phyloP scores from a whole-genome alignment of 1,284 basidiomycete genomes.

The Inonotus obliquus region DNA sequence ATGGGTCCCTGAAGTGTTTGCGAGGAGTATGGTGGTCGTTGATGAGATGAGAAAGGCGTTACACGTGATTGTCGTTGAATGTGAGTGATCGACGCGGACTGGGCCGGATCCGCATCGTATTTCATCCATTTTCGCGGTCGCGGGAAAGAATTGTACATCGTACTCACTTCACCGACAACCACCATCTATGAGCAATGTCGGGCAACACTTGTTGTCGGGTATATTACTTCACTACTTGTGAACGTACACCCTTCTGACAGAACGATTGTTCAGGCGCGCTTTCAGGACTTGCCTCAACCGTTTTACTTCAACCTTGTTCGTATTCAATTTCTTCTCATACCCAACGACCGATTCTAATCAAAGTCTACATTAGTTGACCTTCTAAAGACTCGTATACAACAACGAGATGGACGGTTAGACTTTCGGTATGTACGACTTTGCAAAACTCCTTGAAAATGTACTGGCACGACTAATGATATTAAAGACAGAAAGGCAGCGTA shows the following conservation, averaged over 20 bases:
- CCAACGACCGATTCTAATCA: neutral
- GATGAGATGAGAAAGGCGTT: neutral
- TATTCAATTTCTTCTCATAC: slow-evolving; percentile 7
- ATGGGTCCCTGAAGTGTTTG: neutral
- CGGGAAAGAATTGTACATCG: neutral
- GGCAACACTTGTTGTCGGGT: slow-evolving; percentile 73
- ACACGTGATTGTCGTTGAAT: neutral
- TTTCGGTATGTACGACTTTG: slow-evolving; percentile 30
- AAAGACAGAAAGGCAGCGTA: slow-evolving; percentile 37
- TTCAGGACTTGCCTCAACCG: slow-evolving; percentile 69
- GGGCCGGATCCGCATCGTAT: neutral
- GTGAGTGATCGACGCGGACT: neutral
- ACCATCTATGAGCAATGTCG: slow-evolving; percentile 57
- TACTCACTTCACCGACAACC: neutral
- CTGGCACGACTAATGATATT: slow-evolving; percentile 3
- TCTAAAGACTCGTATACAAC: slow-evolving; percentile 84
- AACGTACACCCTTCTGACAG: neutral
- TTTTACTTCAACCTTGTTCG: slow-evolving; percentile 75
- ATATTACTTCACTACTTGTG: slow-evolving; percentile 17
- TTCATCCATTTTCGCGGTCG: neutral
- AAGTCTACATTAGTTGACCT: slow-evolving; percentile 61
- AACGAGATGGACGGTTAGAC: slow-evolving; percentile 48
- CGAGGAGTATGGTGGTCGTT: slow-evolving; percentile 2
- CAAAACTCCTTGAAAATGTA: neutral
- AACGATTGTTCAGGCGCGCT: slow-evolving; percentile 48